These are phyloP conservation scores for Tagetes erecta DNA, from an alignment of 129 eudicot genomes.

Conservation along the genomic window DNA sequence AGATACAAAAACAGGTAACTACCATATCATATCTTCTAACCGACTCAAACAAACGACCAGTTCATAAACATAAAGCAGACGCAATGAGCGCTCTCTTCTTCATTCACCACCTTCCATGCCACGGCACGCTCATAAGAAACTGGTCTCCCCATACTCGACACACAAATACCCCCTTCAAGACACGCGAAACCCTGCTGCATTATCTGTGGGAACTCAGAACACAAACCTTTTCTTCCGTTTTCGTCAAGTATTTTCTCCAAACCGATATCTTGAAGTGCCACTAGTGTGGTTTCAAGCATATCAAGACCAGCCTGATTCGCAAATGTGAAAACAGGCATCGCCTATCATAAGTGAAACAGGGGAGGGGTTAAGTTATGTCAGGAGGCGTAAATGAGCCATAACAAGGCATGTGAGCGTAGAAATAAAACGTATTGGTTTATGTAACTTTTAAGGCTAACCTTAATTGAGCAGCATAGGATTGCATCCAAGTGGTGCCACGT, in stretches of 20 bases:
- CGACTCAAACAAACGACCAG: conserved; percentile 74
- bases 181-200: conserved; percentile 73
- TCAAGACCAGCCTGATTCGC: conserved; percentile 81
- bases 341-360: conserved; percentile 24
- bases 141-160: conserved; percentile 70
- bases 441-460: conserved; percentile 33
- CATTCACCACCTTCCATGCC: conserved; percentile 72
- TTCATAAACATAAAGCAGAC: conserved; percentile 63
- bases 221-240: conserved; percentile 50
- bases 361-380: neutral
- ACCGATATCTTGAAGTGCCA: conserved; percentile 63
- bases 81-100: conserved; percentile 59
- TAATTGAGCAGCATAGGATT: conserved; percentile 66
- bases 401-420: too few relatives aligned
- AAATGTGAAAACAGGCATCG: conserved; percentile 66
- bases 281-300: conserved; percentile 77
- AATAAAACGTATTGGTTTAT: too few relatives aligned
- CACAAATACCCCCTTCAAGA: conserved; percentile 60
- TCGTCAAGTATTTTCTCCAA: conserved; percentile 70
- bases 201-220: conserved; percentile 61
- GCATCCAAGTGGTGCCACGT: conserved; percentile 81
- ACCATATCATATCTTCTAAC: neutral
- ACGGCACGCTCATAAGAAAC: conserved; percentile 62
- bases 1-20: conserved; percentile 8
- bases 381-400: neutral